A percentile compares a stretch with the other conserved stretches of the same genome.
Conservation (phyloP, 2,329 filamentous ascomycete genomes). For the Xylaria sp. region DNA sequence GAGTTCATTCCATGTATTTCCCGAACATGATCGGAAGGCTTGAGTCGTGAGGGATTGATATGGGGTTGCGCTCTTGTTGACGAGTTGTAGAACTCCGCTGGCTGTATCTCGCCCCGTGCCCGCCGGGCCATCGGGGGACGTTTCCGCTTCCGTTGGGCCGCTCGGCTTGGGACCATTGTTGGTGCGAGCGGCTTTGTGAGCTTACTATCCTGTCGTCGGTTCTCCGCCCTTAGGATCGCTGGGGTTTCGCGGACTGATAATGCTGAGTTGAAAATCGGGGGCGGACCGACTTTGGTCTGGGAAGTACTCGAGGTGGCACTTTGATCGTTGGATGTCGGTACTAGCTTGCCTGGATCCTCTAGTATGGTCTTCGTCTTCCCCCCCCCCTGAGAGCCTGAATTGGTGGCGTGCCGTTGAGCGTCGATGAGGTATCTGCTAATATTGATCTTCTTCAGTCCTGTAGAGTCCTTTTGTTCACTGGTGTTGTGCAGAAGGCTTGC, state of each 20-base stretch:
- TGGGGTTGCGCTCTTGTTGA: background rate
- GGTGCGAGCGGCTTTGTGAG: constrained; percentile 6
- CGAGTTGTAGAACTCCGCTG: constrained; percentile 7
- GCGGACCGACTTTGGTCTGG: background rate
- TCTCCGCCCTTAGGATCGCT: background rate
- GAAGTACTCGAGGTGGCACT: background rate
- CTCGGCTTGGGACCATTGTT: constrained; percentile 5
- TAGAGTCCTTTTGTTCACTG: background rate
- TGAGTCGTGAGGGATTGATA: background rate
- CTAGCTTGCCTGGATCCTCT: background rate
- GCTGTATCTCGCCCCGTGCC: constrained; percentile 5
- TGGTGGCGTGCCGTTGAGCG: background rate
- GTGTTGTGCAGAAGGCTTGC: background rate
- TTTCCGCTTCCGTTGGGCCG: background rate
- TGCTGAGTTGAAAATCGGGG: background rate
- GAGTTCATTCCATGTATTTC: too few species aligned
- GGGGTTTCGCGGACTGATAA: constrained; percentile 8
- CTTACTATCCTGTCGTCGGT: background rate
- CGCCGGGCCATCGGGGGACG: background rate
- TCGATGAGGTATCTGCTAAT: background rate
- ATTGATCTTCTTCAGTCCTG: background rate
- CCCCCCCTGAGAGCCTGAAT: background rate
- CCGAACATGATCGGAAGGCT: background rate
- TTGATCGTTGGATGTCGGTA: background rate
- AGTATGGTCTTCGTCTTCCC: background rate